Percentiles rank a stretch among this genome's conserved stretches.
Conservation (phyloP, 495 filamentous ascomycete species). For the Aspergillus bertholletiae region DNA sequence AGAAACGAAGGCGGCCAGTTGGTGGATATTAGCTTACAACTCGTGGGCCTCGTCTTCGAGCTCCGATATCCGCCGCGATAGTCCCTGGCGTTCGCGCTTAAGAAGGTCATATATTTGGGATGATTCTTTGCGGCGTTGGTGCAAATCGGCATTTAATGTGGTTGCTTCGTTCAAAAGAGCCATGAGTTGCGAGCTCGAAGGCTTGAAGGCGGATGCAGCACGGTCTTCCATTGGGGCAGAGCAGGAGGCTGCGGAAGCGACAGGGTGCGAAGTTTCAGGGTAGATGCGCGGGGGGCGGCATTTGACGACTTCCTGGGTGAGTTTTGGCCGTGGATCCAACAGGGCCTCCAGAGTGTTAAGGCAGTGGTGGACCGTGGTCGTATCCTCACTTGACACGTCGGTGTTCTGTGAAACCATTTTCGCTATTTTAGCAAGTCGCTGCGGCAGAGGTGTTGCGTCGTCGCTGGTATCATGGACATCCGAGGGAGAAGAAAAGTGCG, state of each 20-base stretch:
- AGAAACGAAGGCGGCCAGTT: neutral
- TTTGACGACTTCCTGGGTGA: slow-evolving; percentile 18
- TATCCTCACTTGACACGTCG: slow-evolving; percentile 13
- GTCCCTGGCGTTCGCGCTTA: slow-evolving; percentile 24
- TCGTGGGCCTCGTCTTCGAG: slow-evolving; percentile 31
- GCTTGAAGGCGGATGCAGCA: neutral
- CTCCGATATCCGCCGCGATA: slow-evolving; percentile 22
- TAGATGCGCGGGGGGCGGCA: slow-evolving; percentile 11
- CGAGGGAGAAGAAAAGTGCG: neutral
- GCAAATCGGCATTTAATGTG: slow-evolving; percentile 23
- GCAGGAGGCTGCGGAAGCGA: neutral
- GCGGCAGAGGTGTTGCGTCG: slow-evolving; percentile 10
- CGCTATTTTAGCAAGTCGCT: slow-evolving; percentile 26
- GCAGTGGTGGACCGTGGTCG: slow-evolving; percentile 22
- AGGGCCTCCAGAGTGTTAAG: slow-evolving; percentile 31
- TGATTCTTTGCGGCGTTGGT: slow-evolving; percentile 29
- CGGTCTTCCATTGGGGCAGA: neutral
- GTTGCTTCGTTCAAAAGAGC: slow-evolving; percentile 24
- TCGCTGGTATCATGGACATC: neutral
- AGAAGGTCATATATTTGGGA: slow-evolving; percentile 30
- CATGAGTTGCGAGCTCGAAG: slow-evolving; percentile 18
- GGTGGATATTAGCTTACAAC: slow-evolving; percentile 22
- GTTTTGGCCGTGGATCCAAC: slow-evolving; percentile 22
- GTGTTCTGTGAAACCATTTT: slow-evolving; percentile 14
- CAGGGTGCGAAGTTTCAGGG: neutral